Conservation (phyloP, 176 grass and related monocot species). For the Eragrostis curvula region DNA sequence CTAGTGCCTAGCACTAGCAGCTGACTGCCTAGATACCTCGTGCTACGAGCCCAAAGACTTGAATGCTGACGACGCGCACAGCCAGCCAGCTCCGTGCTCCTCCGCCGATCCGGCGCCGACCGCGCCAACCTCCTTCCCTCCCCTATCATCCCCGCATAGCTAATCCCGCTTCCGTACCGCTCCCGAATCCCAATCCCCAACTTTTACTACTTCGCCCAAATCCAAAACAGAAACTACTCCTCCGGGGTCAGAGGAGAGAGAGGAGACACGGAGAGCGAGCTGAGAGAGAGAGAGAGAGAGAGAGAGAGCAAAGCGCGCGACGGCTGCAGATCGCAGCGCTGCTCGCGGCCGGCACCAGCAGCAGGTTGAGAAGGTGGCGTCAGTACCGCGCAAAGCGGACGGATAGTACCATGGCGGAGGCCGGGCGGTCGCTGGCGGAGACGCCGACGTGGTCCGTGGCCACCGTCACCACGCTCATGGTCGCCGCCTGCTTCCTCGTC, state of each 20-base stretch:
- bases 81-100: no score
- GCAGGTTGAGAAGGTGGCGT: not conserved
- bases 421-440: conserved; percentile 87
- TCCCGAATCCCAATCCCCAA: not conserved
- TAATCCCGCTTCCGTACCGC: conserved; percentile 40
- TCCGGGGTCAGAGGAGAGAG: not conserved
- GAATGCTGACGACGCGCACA: no score
- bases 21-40: no score
- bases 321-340: no score
- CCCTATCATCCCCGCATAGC: conserved; percentile 1
- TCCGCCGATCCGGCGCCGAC: no score
- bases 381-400: not conserved
- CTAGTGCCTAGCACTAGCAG: no score
- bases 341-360: no score
- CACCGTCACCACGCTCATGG: conserved; percentile 91
- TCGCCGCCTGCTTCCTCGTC: conserved; percentile 89
- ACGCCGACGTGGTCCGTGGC: conserved; percentile 99
- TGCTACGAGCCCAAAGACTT: no score
- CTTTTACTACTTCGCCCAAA: not conserved
- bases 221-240: not conserved
- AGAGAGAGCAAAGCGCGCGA: no score
- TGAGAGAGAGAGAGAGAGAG: no score
- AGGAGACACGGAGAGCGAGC: no score
- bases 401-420: conserved; percentile 31
- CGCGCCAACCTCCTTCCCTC: not conserved